Conservation (phyloP, 2,329 filamentous ascomycete genomes). For the Xylariaceae sp. region DNA sequence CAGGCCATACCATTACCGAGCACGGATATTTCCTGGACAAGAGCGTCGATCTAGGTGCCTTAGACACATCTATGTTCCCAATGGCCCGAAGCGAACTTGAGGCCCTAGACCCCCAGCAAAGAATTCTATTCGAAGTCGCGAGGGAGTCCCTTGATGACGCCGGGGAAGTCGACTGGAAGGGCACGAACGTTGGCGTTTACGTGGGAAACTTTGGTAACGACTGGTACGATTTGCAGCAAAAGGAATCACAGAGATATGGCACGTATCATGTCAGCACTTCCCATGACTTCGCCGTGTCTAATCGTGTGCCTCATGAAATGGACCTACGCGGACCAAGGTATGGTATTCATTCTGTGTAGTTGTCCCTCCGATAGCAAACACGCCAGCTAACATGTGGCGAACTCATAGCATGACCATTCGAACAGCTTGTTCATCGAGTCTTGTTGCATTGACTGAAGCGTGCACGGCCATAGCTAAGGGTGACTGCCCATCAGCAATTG, state of each 20-base stretch:
- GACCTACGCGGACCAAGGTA: slow-evolving; percentile 13
- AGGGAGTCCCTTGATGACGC: slow-evolving; percentile 38
- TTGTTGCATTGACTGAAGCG: slow-evolving; percentile 39
- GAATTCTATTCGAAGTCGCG: slow-evolving; percentile 39
- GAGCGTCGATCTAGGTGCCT: slow-evolving; percentile 26
- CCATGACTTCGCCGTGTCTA: slow-evolving; percentile 22
- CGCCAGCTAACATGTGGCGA: not conserved
- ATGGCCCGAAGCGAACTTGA: slow-evolving; percentile 34
- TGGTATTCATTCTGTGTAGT: slow-evolving; percentile 6
- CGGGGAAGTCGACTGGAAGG: too few species aligned
- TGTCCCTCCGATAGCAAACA: too few species aligned
- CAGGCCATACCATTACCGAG: not conserved
- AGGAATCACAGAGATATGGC: slow-evolving; percentile 26
- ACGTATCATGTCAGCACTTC: slow-evolving; percentile 19
- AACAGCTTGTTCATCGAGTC: slow-evolving; percentile 40
- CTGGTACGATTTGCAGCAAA: slow-evolving; percentile 31
- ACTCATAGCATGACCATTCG: slow-evolving; percentile 17
- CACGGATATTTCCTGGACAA: slow-evolving; percentile 38
- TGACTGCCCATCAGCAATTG: slow-evolving; percentile 36
- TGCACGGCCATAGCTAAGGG: slow-evolving; percentile 32
- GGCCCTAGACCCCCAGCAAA: slow-evolving; percentile 41
- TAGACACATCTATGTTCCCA: slow-evolving; percentile 36
- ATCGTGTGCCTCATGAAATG: slow-evolving; percentile 24
- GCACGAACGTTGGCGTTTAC: slow-evolving; percentile 37
- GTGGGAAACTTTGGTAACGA: slow-evolving; percentile 40